These are phyloP conservation scores for Pichia manshurica DNA, from an alignment of 805 yeast genomes.

Conservation along the genomic window DNA sequence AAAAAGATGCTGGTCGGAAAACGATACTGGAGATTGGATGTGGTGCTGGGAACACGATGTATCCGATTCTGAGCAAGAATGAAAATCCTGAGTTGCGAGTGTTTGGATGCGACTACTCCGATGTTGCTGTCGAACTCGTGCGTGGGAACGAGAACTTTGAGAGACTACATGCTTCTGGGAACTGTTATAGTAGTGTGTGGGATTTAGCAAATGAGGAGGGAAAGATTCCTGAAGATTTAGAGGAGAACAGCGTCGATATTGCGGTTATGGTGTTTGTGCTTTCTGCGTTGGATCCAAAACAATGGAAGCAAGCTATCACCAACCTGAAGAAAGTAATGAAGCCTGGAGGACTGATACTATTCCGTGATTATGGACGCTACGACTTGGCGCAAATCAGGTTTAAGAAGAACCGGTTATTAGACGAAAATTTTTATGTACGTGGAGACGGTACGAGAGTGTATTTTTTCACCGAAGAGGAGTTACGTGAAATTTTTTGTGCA, in stretches of 20 bases:
- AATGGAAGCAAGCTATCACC: conserved; percentile 77
- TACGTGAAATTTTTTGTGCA: conserved; percentile 62
- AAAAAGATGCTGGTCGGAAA: conserved; percentile 60
- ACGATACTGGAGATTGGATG: conserved; percentile 91
- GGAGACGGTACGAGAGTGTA: conserved; percentile 98
- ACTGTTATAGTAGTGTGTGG: conserved; percentile 87
- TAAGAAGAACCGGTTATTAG: conserved; percentile 79
- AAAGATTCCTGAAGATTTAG: conserved; percentile 75
- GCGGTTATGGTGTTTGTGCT: conserved; percentile 95
- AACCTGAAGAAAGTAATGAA: conserved; percentile 70
- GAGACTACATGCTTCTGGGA: conserved; percentile 21
- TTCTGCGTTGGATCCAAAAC: conserved; percentile 84
- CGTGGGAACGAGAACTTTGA: conserved; percentile 56
- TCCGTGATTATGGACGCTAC: conserved; percentile 93
- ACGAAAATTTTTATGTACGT: conserved; percentile 90
- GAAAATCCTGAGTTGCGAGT: conserved; percentile 70
- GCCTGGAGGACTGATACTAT: conserved; percentile 87
- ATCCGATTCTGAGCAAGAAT: conserved; percentile 80
- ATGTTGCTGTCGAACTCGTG: conserved; percentile 84
- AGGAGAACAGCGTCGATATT: conserved; percentile 76
- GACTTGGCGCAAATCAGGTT: conserved; percentile 94
- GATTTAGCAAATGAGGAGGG: conserved; percentile 79
- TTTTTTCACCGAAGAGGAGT: conserved; percentile 92
- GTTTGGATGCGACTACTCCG: conserved; percentile 84
- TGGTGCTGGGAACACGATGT: conserved; percentile 97